phyloP scores from a whole-genome alignment of 2,329 filamentous ascomycete species.

The Colletotrichum neosansevieriae region DNA sequence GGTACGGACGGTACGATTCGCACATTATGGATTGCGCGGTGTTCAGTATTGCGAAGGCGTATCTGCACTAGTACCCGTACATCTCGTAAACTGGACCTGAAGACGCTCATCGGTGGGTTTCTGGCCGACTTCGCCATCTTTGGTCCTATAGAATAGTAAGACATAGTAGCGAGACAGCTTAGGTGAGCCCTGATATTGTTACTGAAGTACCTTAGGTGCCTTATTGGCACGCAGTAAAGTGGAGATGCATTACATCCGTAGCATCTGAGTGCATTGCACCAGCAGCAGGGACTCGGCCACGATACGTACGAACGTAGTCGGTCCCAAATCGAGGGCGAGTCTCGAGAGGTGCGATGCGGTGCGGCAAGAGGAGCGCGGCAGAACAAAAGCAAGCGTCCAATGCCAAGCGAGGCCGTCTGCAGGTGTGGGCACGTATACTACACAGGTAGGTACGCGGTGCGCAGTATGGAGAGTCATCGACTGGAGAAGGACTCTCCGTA shows the following conservation, averaged over 20 bases:
- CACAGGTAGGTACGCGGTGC: too few species aligned
- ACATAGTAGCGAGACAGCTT: neutral
- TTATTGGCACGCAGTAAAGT: neutral
- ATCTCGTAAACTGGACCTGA: neutral
- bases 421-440: too few species aligned
- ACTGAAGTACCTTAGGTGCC: too few species aligned
- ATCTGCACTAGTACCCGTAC: neutral
- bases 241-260: slow-evolving; percentile 2
- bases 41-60: too few species aligned
- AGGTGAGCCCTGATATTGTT: neutral
- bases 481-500: too few species aligned
- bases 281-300: slow-evolving; percentile 6
- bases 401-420: slow-evolving; percentile 35
- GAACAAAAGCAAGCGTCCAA: slow-evolving; percentile 24
- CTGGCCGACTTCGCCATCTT: neutral
- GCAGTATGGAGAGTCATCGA: too few species aligned
- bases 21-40: too few species aligned
- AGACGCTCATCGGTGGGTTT: neutral
- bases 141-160: neutral
- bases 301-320: neutral
- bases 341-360: slow-evolving; percentile 10
- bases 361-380: slow-evolving; percentile 9
- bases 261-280: slow-evolving; percentile 1
- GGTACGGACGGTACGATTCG: too few species aligned
- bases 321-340: slow-evolving; percentile 5